phyloP scores from a whole-genome alignment of 164 flowering plant species.

The Chloranthus sessilifolius region DNA sequence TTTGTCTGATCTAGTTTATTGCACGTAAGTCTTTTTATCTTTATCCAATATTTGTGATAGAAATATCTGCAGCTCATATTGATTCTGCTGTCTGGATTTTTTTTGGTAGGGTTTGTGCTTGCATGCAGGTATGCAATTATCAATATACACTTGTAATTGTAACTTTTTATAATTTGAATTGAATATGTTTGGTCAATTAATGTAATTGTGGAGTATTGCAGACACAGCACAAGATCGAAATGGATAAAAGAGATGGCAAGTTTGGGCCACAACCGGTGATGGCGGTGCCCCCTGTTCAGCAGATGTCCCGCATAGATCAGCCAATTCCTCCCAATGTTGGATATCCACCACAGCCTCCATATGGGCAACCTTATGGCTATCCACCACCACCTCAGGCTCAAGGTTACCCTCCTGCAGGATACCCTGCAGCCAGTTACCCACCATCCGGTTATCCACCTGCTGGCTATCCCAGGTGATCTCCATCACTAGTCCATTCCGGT shows the following conservation, averaged over 20 bases:
- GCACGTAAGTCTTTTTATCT: constrained; percentile 37
- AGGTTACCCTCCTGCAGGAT: constrained; percentile 29
- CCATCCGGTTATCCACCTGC: constrained; percentile 23
- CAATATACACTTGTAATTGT: background rate
- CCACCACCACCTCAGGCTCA: constrained; percentile 31
- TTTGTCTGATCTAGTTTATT: constrained; percentile 40
- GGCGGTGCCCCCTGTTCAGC: constrained; percentile 51
- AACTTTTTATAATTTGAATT: background rate
- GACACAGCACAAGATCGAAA: constrained; percentile 64
- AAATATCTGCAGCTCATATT: background rate
- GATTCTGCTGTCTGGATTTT: constrained; percentile 1
- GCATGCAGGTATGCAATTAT: constrained; percentile 43
- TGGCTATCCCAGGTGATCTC: constrained; percentile 24
- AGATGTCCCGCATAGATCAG: constrained; percentile 63
- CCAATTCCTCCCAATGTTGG: constrained; percentile 40
- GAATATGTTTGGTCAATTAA: background rate
- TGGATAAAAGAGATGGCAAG: constrained; percentile 56
- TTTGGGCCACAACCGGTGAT: constrained; percentile 37
- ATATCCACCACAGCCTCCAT: constrained; percentile 34
- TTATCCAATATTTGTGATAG: background rate
- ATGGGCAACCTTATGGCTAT: constrained; percentile 31
- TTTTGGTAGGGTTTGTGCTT: constrained; percentile 55
- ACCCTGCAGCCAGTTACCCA: constrained; percentile 26
- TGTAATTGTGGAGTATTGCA: constrained; percentile 18
- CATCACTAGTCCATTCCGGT: too few relatives aligned